Percentiles rank a stretch among this genome's conserved stretches.
Conservation (phyloP, 495 filamentous ascomycete genomes). For the Aspergillus avenaceus region DNA sequence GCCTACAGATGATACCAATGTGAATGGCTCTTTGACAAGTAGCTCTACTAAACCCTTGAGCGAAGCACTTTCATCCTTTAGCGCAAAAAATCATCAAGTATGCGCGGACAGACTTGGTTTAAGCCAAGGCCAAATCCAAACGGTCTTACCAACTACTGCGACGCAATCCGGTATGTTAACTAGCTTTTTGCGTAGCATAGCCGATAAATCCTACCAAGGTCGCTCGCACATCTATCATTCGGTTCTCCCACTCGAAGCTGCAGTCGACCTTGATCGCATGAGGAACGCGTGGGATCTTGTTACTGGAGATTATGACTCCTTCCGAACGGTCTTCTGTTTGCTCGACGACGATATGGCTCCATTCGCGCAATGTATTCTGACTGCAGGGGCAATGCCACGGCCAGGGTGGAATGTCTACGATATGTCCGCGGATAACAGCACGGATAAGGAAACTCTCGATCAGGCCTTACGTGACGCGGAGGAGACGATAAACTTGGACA, state of each 20-base stretch:
- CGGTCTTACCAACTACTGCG: constrained; percentile 66
- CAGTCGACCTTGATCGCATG: constrained; percentile 37
- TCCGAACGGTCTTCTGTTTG: constrained; percentile 62
- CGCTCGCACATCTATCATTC: constrained; percentile 66
- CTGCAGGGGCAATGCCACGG: neutral
- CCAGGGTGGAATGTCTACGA: constrained; percentile 42
- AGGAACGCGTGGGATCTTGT: constrained; percentile 45
- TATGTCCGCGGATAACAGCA: constrained; percentile 9
- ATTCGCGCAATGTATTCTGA: constrained; percentile 48
- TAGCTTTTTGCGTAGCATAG: constrained; percentile 44
- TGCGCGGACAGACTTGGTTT: constrained; percentile 45
- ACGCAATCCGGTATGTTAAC: constrained; percentile 74
- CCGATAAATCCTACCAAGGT: constrained; percentile 24
- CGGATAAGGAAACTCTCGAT: constrained; percentile 22
- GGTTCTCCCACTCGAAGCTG: constrained; percentile 41
- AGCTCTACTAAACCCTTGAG: neutral
- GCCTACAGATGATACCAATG: neutral
- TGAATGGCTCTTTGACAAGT: neutral
- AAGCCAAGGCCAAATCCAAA: constrained; percentile 46
- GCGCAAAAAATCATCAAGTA: constrained; percentile 3
- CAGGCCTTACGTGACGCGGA: constrained; percentile 17
- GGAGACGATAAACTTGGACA: constrained; percentile 14
- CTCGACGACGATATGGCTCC: constrained; percentile 67
- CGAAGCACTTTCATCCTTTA: constrained; percentile 6
- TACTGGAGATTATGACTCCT: constrained; percentile 43